phyloP scores from a whole-genome alignment of 129 eudicot species.

The Logfia minima region DNA sequence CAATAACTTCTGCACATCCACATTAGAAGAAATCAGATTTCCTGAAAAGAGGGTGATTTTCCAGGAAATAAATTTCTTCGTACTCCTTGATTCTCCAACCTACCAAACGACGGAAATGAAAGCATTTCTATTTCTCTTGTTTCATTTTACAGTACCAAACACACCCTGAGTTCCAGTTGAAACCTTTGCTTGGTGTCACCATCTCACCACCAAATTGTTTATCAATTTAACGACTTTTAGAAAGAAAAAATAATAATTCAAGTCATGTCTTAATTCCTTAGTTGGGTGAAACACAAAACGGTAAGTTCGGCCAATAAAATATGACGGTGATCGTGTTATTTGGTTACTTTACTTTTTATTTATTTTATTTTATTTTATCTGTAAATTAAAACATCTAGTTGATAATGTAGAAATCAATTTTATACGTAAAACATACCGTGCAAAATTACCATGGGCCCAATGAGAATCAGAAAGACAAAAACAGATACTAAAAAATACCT shows the following conservation, averaged over 20 bases:
- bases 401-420: too few species aligned
- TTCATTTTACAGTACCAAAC: too few species aligned
- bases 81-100: too few species aligned
- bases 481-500: background rate
- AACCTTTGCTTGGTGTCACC: conserved; percentile 23
- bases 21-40: too few species aligned
- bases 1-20: too few species aligned
- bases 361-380: background rate
- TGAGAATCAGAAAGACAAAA: background rate
- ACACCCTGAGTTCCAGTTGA: conserved; percentile 6
- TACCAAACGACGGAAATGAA: too few species aligned
- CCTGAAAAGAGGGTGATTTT: too few species aligned
- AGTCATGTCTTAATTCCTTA: conserved; percentile 15
- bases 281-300: conserved; percentile 17
- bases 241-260: background rate
- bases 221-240: background rate
- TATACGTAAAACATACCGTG: too few species aligned
- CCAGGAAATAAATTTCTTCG: too few species aligned
- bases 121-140: too few species aligned
- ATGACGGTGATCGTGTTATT: conserved; percentile 13
- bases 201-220: conserved; percentile 1
- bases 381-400: too few species aligned
- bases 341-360: background rate
- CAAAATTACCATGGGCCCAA: background rate
- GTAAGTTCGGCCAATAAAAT: conserved; percentile 27